A percentile compares a stretch with the other conserved stretches of the same genome.
Conservation (phyloP, 805 yeast species). For the Wickerhamiella occidentalis region DNA sequence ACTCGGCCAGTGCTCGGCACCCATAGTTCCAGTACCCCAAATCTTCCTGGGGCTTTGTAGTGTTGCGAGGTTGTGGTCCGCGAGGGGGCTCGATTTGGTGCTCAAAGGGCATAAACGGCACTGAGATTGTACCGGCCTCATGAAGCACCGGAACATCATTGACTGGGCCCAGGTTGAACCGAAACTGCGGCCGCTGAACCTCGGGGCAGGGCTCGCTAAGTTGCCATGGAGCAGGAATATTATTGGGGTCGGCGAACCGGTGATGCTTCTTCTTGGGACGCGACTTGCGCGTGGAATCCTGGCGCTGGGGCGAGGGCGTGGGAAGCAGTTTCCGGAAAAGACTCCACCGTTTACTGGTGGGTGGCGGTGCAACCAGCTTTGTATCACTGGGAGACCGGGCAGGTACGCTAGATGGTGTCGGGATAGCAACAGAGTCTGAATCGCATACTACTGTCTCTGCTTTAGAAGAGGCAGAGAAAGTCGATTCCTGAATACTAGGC, state of each 20-base stretch:
- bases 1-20: conserved; percentile 31
- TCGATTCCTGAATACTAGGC: conserved; percentile 4
- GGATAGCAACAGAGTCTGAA: too few relatives aligned
- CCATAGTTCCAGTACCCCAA: conserved; percentile 30
- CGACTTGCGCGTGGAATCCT: neutral
- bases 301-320: neutral
- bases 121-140: neutral
- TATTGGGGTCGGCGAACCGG: conserved; percentile 9
- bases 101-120: conserved; percentile 20
- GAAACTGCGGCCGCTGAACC: conserved; percentile 22
- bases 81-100: neutral
- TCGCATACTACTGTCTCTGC: too few relatives aligned
- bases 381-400: conserved; percentile 2
- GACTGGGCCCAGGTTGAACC: conserved; percentile 22
- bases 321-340: conserved; percentile 9
- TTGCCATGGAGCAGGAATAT: conserved; percentile 24
- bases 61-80: neutral
- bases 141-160: conserved; percentile 6
- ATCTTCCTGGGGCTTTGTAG: conserved; percentile 10
- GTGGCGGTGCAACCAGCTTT: neutral
- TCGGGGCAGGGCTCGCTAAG: conserved; percentile 25
- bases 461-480: too few relatives aligned
- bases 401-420: neutral
- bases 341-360: conserved; percentile 3
- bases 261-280: conserved; percentile 2